phyloP scores from a whole-genome alignment of 441 rosid species.

The Populus hybrid region DNA sequence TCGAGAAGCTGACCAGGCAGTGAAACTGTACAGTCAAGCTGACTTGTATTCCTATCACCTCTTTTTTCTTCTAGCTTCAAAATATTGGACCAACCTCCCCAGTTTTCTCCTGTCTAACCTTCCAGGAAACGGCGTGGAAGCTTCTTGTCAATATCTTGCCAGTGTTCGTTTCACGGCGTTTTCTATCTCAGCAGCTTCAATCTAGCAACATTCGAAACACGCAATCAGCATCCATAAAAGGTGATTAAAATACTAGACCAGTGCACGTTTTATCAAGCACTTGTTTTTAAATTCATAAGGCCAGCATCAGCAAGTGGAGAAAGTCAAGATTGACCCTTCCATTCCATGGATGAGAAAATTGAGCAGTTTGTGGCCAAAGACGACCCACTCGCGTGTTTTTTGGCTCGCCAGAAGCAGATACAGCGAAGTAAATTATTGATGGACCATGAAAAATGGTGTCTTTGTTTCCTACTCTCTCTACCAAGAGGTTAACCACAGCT shows the following conservation, averaged over 20 bases:
- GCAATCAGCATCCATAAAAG: background rate
- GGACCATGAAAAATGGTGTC: background rate
- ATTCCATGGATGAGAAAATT: background rate
- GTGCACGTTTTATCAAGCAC: background rate
- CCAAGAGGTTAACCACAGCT: background rate
- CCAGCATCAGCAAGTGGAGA: background rate
- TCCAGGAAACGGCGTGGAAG: constrained; percentile 7
- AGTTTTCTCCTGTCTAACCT: background rate
- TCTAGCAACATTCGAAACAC: constrained; percentile 22
- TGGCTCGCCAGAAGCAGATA: background rate
- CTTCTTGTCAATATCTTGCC: constrained; percentile 33
- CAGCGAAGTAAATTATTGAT: background rate
- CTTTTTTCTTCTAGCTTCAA: background rate
- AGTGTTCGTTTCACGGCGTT: constrained; percentile 34
- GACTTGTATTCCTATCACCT: background rate
- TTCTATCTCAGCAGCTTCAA: constrained; percentile 41
- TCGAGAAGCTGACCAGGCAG: no score
- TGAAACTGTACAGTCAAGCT: background rate
- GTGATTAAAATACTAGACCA: background rate
- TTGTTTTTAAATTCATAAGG: background rate
- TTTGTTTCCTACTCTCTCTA: background rate
- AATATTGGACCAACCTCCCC: background rate
- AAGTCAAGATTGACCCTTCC: background rate
- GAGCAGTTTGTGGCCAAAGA: background rate
- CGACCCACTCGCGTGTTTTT: no score